Conservation (phyloP, 352 stramenopile species). For the Plasmopara muralis region DNA sequence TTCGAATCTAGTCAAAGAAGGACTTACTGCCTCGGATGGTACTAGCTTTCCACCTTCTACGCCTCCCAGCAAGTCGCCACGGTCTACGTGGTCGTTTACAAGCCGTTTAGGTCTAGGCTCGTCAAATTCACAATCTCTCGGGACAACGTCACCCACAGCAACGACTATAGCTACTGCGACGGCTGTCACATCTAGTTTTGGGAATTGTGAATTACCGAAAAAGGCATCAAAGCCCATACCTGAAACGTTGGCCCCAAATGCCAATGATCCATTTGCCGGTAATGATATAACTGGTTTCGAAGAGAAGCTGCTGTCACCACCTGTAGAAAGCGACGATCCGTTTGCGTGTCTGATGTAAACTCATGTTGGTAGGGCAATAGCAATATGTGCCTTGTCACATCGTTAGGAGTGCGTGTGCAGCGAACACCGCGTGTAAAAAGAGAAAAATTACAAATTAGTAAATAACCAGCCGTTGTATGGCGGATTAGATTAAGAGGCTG, state of each 20-base stretch:
- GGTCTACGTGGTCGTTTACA: conserved; percentile 32
- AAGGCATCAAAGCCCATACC: conserved; percentile 7
- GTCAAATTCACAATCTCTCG: conserved; percentile 10
- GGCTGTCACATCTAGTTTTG: neutral
- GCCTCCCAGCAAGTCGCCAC: conserved; percentile 28
- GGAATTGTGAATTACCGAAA: conserved; percentile 2
- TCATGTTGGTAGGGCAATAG: conserved; percentile 1
- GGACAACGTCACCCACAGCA: conserved; percentile 10
- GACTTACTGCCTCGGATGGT: conserved; percentile 21
- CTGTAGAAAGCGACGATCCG: conserved; percentile 45
- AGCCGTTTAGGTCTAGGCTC: conserved; percentile 27
- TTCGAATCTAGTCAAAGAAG: conserved; percentile 22
- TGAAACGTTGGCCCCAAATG: conserved; percentile 16
- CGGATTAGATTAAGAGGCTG: conserved; percentile 2
- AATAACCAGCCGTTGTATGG: conserved; percentile 1
- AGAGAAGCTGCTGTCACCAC: conserved; percentile 24
- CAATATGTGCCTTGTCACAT: conserved; percentile 2
- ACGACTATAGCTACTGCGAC: conserved; percentile 4
- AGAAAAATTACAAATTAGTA: conserved; percentile 6
- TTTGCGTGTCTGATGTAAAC: conserved; percentile 56
- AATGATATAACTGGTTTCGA: conserved; percentile 61
- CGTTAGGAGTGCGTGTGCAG: conserved; percentile 14
- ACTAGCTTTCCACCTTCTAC: conserved; percentile 30
- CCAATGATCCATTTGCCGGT: conserved; percentile 51
- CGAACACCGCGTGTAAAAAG: conserved; percentile 11